Conservation (phyloP, 2,329 filamentous ascomycete species). For the Calonectria pteridis region DNA sequence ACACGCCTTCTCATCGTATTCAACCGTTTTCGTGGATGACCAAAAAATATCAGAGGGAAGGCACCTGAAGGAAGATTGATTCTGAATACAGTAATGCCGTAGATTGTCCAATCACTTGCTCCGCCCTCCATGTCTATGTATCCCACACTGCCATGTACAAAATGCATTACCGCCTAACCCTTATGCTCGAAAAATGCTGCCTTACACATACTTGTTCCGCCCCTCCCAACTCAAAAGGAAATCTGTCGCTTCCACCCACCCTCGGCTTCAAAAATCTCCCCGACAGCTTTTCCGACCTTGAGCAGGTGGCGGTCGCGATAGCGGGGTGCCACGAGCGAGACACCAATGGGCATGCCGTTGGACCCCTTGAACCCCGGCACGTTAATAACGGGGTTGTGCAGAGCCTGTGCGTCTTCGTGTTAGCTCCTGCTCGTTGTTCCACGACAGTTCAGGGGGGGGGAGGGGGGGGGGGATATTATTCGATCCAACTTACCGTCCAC, state of each 20-base stretch:
- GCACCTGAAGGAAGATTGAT: too few relatives aligned
- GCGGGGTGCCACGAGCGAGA: conserved; percentile 64
- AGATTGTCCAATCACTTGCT: conserved; percentile 1
- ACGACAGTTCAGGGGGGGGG: too few relatives aligned
- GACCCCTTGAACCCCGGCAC: conserved; percentile 71
- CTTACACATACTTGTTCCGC: not conserved
- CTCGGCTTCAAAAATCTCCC: conserved; percentile 49
- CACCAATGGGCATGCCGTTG: conserved; percentile 68
- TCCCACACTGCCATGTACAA: conserved; percentile 8
- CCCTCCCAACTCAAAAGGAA: not conserved
- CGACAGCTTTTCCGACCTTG: conserved; percentile 54
- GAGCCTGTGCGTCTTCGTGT: conserved; percentile 44
- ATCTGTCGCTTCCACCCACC: conserved; percentile 44
- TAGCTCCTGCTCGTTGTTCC: not conserved
- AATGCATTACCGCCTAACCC: not conserved
- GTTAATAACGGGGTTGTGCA: conserved; percentile 75
- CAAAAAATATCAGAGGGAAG: not conserved
- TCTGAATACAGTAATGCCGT: not conserved
- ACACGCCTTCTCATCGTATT: not conserved
- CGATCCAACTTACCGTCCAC: conserved; percentile 62
- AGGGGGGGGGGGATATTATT: not conserved
- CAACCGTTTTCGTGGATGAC: too few relatives aligned
- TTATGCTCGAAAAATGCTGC: not conserved
- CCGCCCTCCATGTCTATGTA: conserved; percentile 11
- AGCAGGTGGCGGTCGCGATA: conserved; percentile 61